phyloP scores from a whole-genome alignment of 2,329 filamentous ascomycete species.

The Ascochyta rabiei region DNA sequence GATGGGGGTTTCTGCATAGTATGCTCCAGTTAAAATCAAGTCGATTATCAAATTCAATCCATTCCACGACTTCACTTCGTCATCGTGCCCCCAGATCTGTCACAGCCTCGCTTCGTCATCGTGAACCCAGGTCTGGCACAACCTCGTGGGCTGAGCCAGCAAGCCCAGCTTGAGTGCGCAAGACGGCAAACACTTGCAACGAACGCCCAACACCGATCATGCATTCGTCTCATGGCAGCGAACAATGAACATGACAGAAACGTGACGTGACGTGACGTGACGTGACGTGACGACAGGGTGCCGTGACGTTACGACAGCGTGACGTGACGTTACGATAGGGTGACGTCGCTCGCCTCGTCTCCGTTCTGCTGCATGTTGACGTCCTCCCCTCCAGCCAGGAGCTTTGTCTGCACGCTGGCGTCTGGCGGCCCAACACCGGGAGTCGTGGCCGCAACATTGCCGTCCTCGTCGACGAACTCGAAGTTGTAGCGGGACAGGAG shows the following conservation, averaged over 20 bases:
- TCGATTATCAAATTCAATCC: too few species aligned
- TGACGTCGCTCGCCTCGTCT: slow-evolving; percentile 44
- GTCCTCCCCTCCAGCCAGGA: slow-evolving; percentile 47
- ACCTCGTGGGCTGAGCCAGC: too few species aligned
- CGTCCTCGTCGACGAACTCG: slow-evolving; percentile 93
- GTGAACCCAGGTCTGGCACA: too few species aligned
- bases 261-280: too few species aligned
- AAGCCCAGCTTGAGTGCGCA: not conserved
- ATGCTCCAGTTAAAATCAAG: slow-evolving; percentile 4
- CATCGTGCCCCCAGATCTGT: too few species aligned
- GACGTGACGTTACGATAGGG: slow-evolving; percentile 38
- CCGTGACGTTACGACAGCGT: too few species aligned
- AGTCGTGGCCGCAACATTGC: slow-evolving; percentile 82
- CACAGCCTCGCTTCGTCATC: too few species aligned
- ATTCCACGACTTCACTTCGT: too few species aligned
- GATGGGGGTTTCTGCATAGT: not conserved
- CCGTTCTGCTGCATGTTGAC: slow-evolving; percentile 48
- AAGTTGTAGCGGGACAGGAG: slow-evolving; percentile 95
- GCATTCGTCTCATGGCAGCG: not conserved
- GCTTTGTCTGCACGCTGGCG: slow-evolving; percentile 41
- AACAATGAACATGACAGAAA: not conserved
- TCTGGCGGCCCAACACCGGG: slow-evolving; percentile 72
- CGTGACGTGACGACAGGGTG: too few species aligned
- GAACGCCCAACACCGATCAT: slow-evolving; percentile 5
- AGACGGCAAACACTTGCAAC: not conserved